Evolutionary conservation across 1,284 basidiomycete species (phyloP), one percentile per base, ranked within the genome.

Genomic region (Trametes sp.): DNA sequence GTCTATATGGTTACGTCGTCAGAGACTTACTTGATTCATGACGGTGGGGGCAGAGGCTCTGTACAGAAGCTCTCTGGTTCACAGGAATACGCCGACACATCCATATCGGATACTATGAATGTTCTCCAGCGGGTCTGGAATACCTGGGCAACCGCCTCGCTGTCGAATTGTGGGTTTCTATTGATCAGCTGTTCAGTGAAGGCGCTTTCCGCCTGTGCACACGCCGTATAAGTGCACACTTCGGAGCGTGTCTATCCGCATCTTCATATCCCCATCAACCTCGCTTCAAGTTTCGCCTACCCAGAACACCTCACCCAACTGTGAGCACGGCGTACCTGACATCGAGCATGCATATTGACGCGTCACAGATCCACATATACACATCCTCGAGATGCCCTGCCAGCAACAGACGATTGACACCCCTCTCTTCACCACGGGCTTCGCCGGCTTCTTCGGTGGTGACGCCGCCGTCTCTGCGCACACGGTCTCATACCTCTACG

Each of bases 371-470:
- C 19, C 26, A 9, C 19, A 5, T 44, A 14, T 29, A 11, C 26
- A 29, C 52, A 31, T 42, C 19, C 16, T 21, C 52, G 23, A 48
- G 14, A 54, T 44, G 35, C 8, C 21, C 2, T 53, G 24, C 31
- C 51, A 53, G 19, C 35, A 41, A 19, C 51, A 53, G 19, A 29
- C 33, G 11, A 10, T 36, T 13, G 50, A 53, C 16, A 35, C 49
- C 4, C 35, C 33, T 14, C 36, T 64, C 46, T 36, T 54, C 23
- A 59, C 57, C 5, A 35, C 52, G 11, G 60, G 57, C 1, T 58
- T 67, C n/a, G 38, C 62, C 0, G 66, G 66, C 14, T 67, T 67
- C 31, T 38, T 57, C 6, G 66, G 66, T 11, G 55, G 60, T 5
- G 66, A 67, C 11, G 45, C 54, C 19, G 48, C 53, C 19, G 52